Evolutionary conservation across 495 filamentous ascomycete genomes (phyloP), one percentile per base, ranked within the genome.

Genomic region (Penicillium paradoxum): DNA sequence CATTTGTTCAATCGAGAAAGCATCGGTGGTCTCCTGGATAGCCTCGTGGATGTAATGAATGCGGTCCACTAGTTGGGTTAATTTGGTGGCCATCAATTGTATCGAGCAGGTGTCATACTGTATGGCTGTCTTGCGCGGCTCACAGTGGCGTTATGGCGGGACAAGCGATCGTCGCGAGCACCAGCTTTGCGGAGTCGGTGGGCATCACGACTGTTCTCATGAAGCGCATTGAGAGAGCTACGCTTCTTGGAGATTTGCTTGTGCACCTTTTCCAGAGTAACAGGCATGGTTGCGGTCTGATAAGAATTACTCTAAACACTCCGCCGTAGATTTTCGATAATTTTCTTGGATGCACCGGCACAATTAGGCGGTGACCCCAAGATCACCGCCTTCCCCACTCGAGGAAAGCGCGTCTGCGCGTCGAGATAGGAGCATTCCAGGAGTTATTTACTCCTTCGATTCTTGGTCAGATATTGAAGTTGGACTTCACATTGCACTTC

Each of bases 241-340:
- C 81, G 80, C 70, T 87, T 87, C 73, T 91, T 91, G 18, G 81
- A 67, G 43, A 95, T 88, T 52, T 89, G 82, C 73, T 95, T 97
- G 50, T 88, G 84, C 33, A 91, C 84, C 60, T 91, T 95, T 43
- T 81, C 68, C 13, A 95, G 65, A 53, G 81, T 81, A 15, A 51
- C 50, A 13, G 89, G 82, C 90, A 95, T 95, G 69, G 29, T 63
- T 47, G 32, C 42, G 21, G 41, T 27, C 36, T 21, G 13, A 24
- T 40, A 15, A 53, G 39, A 24, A 10, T 46, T 27, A 9, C 34
- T 34, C 38, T 18, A 32, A 49, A 39, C 27, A 43, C 29, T 46
- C 30, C 50, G 21, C 41, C 22, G 21, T 39, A 21, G 37, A 32
- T 55, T 42, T n/a, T 40, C 49, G 29, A 63, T 48, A 59, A 63